Evolutionary conservation across 768 basidiomycete genomes (phyloP), one percentile per base, ranked within the genome.

Genomic region (Macrocybe gigantea): DNA sequence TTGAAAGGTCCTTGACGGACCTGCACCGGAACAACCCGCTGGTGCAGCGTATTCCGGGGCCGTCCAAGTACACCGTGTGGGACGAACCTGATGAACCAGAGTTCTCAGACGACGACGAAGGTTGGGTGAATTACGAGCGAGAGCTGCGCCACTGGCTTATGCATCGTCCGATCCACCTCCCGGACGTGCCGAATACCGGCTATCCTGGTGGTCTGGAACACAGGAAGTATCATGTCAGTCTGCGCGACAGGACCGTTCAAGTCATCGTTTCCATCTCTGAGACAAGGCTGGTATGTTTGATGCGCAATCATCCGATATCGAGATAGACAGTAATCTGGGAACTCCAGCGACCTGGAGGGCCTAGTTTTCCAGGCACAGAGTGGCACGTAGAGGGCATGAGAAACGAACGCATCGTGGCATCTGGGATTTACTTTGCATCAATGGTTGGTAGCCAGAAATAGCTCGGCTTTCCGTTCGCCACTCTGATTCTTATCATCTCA

Each of bases 301-400:
- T 34, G 38, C 35, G 11, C 14, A 30, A 6, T 5, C 43, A 13
- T 47, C 30, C 22, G 45, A 55, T 56, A 31, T 31, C 32, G 31
- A 44, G 32, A 14, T 14, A 38, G 36, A 38, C 41, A 13, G 29
- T 7, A 31, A 22, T 32, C 30, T 12, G n/a, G 12, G 38, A 43
- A 13, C 48, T 34, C 7, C 39, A 66, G 68, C 53, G 60, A 47
- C 70, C 72, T 8, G 63, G 62, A 13, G 60, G 58, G 5, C 62
- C 67, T 6, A 43, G 44, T 7, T 71, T 65, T 55, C 47, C 56
- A 5, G 72, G 66, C 1, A 61, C 65, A 8, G 58, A 57, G 10
- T 80, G 77, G 77, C 73, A 72, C 40, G 75, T 76, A 12, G 73
- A 74, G 56, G 77, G 78, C 33, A 77, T 78, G 75, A 58, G 66